These are phyloP conservation scores for Capronia epimyces DNA, from an alignment of 2,329 filamentous ascomycete genomes.

Conservation along the genomic window DNA sequence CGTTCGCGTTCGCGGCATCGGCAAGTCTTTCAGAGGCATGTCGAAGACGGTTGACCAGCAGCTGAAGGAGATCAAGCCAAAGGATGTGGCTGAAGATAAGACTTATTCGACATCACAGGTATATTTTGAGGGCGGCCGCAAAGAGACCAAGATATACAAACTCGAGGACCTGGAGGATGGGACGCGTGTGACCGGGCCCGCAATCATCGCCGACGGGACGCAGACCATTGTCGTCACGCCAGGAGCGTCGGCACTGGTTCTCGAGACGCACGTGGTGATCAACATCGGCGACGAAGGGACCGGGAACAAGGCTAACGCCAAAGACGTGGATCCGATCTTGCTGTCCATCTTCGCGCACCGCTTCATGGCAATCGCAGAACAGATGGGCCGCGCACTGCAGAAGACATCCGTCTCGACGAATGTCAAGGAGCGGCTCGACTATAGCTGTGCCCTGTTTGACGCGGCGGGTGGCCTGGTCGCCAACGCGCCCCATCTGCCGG, in stretches of 20 bases:
- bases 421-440: slow-evolving; percentile 75
- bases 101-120: slow-evolving; percentile 63
- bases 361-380: slow-evolving; percentile 56
- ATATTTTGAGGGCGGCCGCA: slow-evolving; percentile 77
- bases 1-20: slow-evolving; percentile 80
- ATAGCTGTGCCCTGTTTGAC: slow-evolving; percentile 72
- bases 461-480: slow-evolving; percentile 65
- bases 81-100: slow-evolving; percentile 55
- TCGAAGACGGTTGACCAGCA: slow-evolving; percentile 82
- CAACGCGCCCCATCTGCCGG: slow-evolving; percentile 70
- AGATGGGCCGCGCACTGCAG: slow-evolving; percentile 54
- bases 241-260: slow-evolving; percentile 66
- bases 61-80: slow-evolving; percentile 62
- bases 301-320: slow-evolving; percentile 20
- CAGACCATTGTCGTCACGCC: slow-evolving; percentile 91
- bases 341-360: slow-evolving; percentile 53
- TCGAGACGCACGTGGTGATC: slow-evolving; percentile 84
- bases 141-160: slow-evolving; percentile 76
- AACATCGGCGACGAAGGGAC: slow-evolving; percentile 60
- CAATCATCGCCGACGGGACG: slow-evolving; percentile 67
- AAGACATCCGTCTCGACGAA: slow-evolving; percentile 57
- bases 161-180: slow-evolving; percentile 68
- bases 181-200: slow-evolving; percentile 69
- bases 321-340: slow-evolving; percentile 47
- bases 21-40: slow-evolving; percentile 74